phyloP scores from a whole-genome alignment of 306 rosid genomes.

The Lathyrus tuberosus region DNA sequence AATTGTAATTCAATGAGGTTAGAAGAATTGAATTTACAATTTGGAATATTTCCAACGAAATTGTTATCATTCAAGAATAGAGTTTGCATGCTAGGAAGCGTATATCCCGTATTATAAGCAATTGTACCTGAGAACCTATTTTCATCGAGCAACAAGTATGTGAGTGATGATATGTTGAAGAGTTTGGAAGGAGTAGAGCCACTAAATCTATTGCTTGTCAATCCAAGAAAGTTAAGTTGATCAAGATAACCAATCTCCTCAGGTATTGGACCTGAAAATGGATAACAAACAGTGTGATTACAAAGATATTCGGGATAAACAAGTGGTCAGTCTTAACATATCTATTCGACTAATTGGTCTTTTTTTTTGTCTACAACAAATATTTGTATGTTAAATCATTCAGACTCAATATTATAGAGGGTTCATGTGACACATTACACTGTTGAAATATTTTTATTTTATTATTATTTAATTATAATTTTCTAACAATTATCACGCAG shows the following conservation, averaged over 20 bases:
- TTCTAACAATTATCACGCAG: no score
- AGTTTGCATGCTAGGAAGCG: not conserved
- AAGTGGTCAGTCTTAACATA: no score
- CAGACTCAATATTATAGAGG: no score
- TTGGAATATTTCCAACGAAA: not conserved
- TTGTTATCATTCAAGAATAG: not conserved
- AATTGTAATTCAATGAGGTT: not conserved
- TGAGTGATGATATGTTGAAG: not conserved
- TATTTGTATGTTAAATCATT: no score
- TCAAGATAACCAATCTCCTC: not conserved
- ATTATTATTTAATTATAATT: no score
- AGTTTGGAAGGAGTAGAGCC: not conserved
- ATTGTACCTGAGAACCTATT: not conserved
- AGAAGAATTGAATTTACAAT: not conserved
- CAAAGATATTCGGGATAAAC: no score
- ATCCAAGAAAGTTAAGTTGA: not conserved
- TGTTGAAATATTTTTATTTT: no score
- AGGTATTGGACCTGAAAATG: not conserved
- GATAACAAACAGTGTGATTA: not conserved
- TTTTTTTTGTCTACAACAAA: no score
- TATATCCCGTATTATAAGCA: not conserved
- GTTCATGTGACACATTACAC: no score
- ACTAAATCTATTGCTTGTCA: not conserved
- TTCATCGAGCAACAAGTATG: rapidly evolving
- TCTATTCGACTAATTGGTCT: no score